Percentiles rank a stretch among this genome's conserved stretches.
These are phyloP conservation scores for Abortiporus biennis DNA, from an alignment of 1,284 basidiomycete genomes.

Conservation along the genomic window DNA sequence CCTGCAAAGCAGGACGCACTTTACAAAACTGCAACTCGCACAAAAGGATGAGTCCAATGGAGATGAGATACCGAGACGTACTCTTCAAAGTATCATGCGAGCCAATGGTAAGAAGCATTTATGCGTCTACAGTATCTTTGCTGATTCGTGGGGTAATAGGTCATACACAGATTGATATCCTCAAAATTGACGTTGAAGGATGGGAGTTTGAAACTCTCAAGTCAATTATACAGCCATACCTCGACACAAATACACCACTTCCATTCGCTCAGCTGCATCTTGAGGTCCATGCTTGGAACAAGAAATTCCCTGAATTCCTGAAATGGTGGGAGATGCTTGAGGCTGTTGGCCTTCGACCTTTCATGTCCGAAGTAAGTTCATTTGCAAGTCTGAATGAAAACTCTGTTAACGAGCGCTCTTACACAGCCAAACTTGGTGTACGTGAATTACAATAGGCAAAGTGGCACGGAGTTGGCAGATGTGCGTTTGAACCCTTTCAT, in stretches of 20 bases:
- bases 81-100: constrained; percentile 50
- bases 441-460: constrained; percentile 4
- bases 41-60: constrained; percentile 39
- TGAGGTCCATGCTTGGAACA: constrained; percentile 33
- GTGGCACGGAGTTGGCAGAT: constrained; percentile 3
- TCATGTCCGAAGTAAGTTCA: constrained; percentile 32
- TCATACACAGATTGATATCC: constrained; percentile 45
- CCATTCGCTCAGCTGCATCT: constrained; percentile 38
- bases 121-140: constrained; percentile 4
- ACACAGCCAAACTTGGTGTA: constrained; percentile 5
- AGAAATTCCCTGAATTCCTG: constrained; percentile 29
- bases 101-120: constrained; percentile 37
- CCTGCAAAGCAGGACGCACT: constrained; percentile 42
- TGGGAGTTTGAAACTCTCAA: constrained; percentile 33
- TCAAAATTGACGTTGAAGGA: constrained; percentile 38
- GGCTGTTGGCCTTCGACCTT: constrained; percentile 41
- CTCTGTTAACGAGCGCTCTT: background rate
- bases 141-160: constrained; percentile 27
- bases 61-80: constrained; percentile 40
- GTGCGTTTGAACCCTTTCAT: background rate
- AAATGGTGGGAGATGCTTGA: constrained; percentile 47
- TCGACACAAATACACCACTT: constrained; percentile 19
- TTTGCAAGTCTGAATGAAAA: background rate
- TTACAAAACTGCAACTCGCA: constrained; percentile 42
- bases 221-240: constrained; percentile 23